phyloP scores from a whole-genome alignment of 306 rosid species.

The Cucurbita argyrosperma region DNA sequence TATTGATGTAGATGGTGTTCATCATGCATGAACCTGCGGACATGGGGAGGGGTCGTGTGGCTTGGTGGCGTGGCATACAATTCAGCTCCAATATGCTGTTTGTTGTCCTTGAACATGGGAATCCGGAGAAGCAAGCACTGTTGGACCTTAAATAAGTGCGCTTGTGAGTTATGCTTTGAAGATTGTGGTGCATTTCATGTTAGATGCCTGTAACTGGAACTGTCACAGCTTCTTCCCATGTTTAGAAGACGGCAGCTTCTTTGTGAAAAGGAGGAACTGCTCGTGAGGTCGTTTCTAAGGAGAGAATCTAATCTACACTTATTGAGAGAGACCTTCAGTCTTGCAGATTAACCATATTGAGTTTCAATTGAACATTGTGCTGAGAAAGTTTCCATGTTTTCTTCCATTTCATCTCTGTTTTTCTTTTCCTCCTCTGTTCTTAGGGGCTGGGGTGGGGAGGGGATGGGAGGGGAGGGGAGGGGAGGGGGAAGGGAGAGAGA shows the following conservation, averaged over 20 bases:
- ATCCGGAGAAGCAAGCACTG: not conserved
- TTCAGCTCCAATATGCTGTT: not conserved
- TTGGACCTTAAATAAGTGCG: not conserved
- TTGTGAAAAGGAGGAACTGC: not conserved
- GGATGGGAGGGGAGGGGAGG: not conserved
- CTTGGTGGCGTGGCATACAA: not conserved
- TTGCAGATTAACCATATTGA: not conserved
- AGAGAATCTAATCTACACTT: not conserved
- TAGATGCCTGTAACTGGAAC: not conserved
- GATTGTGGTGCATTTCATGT: not conserved
- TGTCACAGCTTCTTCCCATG: not conserved
- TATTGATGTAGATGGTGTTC: conserved; percentile 12
- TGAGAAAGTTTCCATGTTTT: not conserved
- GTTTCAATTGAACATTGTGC: not conserved
- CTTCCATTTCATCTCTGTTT: too few relatives aligned
- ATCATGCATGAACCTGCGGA: not conserved
- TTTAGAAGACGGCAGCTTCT: not conserved
- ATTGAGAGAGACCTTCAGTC: not conserved
- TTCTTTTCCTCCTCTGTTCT: not conserved
- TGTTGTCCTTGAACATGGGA: not conserved
- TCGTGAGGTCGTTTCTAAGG: not conserved
- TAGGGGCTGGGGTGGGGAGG: not conserved
- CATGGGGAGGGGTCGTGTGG: not conserved
- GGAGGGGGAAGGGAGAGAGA: not conserved
- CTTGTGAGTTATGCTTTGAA: not conserved